Evolutionary conservation across 2,329 filamentous ascomycete genomes (phyloP), one percentile per base, ranked within the genome.

Genomic region (Colletotrichum cuscutae): DNA sequence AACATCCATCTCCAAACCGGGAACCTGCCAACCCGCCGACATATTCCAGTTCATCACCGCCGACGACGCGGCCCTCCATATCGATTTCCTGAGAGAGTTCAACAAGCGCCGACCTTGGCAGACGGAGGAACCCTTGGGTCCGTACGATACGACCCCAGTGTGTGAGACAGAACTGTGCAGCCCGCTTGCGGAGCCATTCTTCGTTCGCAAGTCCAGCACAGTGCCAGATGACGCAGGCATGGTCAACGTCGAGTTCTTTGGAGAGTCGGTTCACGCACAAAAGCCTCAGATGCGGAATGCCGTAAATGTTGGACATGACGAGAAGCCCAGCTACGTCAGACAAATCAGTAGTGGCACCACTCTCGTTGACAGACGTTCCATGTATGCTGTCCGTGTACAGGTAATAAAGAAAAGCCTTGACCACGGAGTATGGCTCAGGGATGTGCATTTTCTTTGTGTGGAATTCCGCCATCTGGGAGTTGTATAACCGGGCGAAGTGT

Each of bases 371-470:
- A 1, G 82, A 80, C 5, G 83, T 82, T 54, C 86, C 83, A 76
- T 90, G 87, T 76, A 99, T 98, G 77, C 93, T 96, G 82, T 99
- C 97, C 0, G 97, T 98, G 83, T 99, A 99, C 1, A 99, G 89
- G 79, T 98, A 99, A 83, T 97, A 96, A 32, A 99, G 88, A 80
- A 99, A 99, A 0, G 96, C 95, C 77, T 94, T 95, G 59, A 99
- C 97, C 0, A 98, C 95, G 1, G 92, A 92, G 82, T 98, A 98
- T 1, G 96, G 95, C 79, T 99, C 97, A 0, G 97, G 96, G 57
- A 99, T 98, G 83, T 99, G 96, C 93, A 99, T 97, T 82, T 94
- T 95, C 79, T 97, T 97, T 19, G 95, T 97, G 80, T 99, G 97
- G 78, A 97, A 99, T 81, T 99, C 97, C 13, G 94, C 92, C 97